Evolutionary conservation across 768 basidiomycete species (phyloP).

Genomic region (Phallus indusiatus): DNA sequence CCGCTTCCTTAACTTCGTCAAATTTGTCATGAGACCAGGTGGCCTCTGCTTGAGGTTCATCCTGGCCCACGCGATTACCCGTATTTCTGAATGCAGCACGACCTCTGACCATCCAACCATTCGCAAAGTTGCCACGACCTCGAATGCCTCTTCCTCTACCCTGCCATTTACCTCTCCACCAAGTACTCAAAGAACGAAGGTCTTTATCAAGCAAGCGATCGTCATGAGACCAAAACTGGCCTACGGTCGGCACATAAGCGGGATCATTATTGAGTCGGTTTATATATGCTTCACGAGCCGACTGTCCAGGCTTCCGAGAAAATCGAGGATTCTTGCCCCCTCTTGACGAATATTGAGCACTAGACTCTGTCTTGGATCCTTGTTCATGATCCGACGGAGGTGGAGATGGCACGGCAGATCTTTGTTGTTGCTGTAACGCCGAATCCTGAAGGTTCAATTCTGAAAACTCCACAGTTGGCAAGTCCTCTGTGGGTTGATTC

Average conservation of each 20-base stretch:
- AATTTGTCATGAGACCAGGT: constrained; percentile 83
- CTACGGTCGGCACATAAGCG: constrained; percentile 82
- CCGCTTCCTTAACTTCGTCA: constrained; percentile 74
- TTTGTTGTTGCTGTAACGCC: constrained; percentile 27
- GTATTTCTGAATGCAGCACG: constrained; percentile 27
- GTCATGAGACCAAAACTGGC: constrained; percentile 93
- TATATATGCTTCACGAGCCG: constrained; percentile 80
- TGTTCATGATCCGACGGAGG: constrained; percentile 17
- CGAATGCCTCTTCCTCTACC: constrained; percentile 34
- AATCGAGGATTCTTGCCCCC: constrained; percentile 14
- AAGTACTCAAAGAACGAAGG: constrained; percentile 69
- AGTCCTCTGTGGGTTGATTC: constrained; percentile 53
- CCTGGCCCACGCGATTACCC: constrained; percentile 9
- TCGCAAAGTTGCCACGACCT: constrained; percentile 34
- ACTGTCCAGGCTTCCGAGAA: constrained; percentile 39
- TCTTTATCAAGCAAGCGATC: constrained; percentile 81
- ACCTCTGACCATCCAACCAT: constrained; percentile 43
- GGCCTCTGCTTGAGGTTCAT: constrained; percentile 51
- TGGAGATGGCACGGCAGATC: constrained; percentile 19
- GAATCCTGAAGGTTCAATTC: constrained; percentile 42
- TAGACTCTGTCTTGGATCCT: constrained; percentile 21
- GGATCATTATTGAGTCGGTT: constrained; percentile 76
- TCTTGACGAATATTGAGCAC: constrained; percentile 23
- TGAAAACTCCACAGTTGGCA: constrained; percentile 76
- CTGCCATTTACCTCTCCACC: constrained; percentile 81